These are phyloP conservation scores for Amaranthus hypochondriacus DNA, from an alignment of 148 eudicot species.

Conservation along the genomic window DNA sequence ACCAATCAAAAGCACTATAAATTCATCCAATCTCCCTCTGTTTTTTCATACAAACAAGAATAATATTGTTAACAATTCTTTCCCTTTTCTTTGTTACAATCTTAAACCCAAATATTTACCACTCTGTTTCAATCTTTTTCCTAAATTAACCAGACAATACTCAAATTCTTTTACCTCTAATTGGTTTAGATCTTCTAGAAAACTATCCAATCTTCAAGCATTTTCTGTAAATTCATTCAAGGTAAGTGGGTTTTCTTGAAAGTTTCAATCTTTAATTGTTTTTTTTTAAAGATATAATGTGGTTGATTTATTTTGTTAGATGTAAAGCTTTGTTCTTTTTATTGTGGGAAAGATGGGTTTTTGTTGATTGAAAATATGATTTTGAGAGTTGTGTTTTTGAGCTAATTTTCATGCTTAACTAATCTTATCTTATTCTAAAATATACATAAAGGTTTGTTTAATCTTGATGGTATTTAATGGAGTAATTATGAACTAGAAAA, in stretches of 20 bases:
- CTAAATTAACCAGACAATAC: slow-evolving; percentile 1
- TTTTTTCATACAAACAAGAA: slow-evolving; percentile 6
- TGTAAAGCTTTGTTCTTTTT: background rate
- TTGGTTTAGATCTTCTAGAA: slow-evolving; percentile 10
- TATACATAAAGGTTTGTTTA: background rate
- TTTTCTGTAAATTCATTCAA: slow-evolving; percentile 24
- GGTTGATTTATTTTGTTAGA: background rate
- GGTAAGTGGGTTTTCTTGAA: slow-evolving; percentile 17
- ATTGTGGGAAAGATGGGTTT: background rate
- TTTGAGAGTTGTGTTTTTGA: background rate
- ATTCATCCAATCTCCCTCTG: slow-evolving; percentile 17
- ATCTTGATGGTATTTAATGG: too few species aligned
- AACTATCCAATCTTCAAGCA: background rate
- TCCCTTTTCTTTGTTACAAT: background rate
- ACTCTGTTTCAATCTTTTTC: background rate
- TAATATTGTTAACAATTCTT: background rate
- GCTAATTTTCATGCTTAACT: background rate
- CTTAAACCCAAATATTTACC: background rate
- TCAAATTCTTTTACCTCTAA: background rate
- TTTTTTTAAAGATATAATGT: slow-evolving; percentile 7
- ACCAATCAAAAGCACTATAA: slow-evolving; percentile 23
- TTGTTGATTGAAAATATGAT: background rate
- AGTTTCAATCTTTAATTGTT: slow-evolving; percentile 8
- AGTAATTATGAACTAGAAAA: background rate
- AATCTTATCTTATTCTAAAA: background rate